Conservation (phyloP, 257 asterid species). For the Nicotiana undulata region DNA sequence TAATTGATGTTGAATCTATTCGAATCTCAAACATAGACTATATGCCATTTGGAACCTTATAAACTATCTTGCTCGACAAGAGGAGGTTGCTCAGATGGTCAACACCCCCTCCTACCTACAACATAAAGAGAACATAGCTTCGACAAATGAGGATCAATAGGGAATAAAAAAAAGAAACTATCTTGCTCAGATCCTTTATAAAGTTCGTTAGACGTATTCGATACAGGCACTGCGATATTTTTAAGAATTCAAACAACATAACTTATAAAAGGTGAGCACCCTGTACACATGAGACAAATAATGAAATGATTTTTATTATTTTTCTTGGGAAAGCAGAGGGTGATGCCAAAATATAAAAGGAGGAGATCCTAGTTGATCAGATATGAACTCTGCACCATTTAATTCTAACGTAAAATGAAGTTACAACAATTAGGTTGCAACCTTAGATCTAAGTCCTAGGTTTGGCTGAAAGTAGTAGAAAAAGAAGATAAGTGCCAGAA, state of each 20-base stretch:
- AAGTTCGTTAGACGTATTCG: no score
- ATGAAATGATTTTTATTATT: neutral
- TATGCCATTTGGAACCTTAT: neutral
- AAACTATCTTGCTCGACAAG: neutral
- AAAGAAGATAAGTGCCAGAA: neutral
- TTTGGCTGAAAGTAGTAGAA: conserved; percentile 1
- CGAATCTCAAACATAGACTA: neutral
- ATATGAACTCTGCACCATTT: neutral
- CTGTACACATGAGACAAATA: neutral
- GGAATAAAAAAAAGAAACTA: no score
- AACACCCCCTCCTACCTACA: no score
- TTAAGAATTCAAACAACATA: no score
- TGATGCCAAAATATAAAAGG: neutral
- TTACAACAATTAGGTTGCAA: neutral
- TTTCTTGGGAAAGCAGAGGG: neutral
- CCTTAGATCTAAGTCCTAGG: neutral
- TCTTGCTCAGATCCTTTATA: no score
- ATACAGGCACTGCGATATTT: no score
- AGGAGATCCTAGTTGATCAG: no score
- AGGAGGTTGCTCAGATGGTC: no score
- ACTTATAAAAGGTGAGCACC: neutral
- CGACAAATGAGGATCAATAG: no score
- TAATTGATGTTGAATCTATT: neutral
- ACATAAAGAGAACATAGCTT: no score
- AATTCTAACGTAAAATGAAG: neutral